A percentile compares a stretch with the other conserved stretches of the same genome.
phyloP scores from a whole-genome alignment of 345 rosid genomes.

The Geranium rotundifolium region DNA sequence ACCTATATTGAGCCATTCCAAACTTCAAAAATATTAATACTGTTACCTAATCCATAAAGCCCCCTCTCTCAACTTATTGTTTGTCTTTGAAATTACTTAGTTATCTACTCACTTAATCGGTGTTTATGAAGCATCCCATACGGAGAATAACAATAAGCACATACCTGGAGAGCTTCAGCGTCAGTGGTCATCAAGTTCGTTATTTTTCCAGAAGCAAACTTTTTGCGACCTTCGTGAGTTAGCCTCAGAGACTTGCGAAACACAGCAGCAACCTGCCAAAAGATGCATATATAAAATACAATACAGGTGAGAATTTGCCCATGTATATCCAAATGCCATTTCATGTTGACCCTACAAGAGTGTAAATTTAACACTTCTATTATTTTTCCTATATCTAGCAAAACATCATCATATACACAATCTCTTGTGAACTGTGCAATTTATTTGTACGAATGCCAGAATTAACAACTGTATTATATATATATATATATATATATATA shows the following conservation, averaged over 20 bases:
- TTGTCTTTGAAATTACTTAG: neutral
- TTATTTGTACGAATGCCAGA: neutral
- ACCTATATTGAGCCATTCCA: too few species aligned
- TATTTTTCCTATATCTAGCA: neutral
- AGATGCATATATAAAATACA: neutral
- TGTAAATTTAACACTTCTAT: neutral
- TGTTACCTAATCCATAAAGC: neutral
- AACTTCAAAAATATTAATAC: too few species aligned
- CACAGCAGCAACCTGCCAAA: slow-evolving; percentile 83
- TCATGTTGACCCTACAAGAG: neutral
- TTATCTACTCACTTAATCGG: too few species aligned
- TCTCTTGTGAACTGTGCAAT: neutral
- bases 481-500: too few species aligned
- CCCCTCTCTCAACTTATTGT: neutral
- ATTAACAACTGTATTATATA: neutral
- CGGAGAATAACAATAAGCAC: slow-evolving; percentile 1
- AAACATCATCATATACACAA: too few species aligned
- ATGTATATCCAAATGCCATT: neutral
- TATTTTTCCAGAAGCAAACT: slow-evolving; percentile 83
- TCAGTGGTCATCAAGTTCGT: slow-evolving; percentile 98
- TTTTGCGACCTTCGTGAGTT: slow-evolving; percentile 78
- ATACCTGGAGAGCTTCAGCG: slow-evolving; percentile 92
- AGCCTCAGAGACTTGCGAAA: slow-evolving; percentile 89
- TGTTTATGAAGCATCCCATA: neutral
- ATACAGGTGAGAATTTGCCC: neutral